Conservation (phyloP, 139 green algal genomes). For the Eudorina sp. region DNA sequence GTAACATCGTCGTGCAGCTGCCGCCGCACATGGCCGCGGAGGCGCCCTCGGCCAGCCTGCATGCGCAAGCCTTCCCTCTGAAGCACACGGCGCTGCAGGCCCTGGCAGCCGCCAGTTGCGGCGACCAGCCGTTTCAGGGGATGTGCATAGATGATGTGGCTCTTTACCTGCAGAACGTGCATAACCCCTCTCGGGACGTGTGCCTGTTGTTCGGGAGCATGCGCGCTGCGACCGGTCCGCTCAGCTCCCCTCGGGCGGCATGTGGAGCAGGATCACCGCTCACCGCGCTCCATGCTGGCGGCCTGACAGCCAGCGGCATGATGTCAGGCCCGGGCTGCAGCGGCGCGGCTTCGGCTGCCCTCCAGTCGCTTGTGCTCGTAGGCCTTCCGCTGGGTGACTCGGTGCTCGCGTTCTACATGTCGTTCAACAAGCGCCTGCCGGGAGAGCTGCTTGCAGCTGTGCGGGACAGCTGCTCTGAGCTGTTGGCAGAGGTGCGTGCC, state of each 20-base stretch:
- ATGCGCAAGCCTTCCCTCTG: slow-evolving; percentile 25
- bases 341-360: background rate
- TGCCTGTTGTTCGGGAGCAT: slow-evolving; percentile 10
- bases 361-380: slow-evolving; percentile 36
- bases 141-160: slow-evolving; percentile 29
- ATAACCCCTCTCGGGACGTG: slow-evolving; percentile 31
- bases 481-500: slow-evolving; percentile 9
- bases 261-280: background rate
- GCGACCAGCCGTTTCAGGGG: too few relatives aligned
- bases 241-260: background rate
- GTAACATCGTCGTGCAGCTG: slow-evolving; percentile 20
- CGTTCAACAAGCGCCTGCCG: slow-evolving; percentile 14
- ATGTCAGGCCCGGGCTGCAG: background rate
- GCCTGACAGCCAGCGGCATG: background rate
- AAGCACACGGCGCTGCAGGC: slow-evolving; percentile 22
- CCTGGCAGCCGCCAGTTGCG: background rate
- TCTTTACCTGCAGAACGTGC: slow-evolving; percentile 12
- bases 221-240: background rate
- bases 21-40: background rate
- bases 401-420: slow-evolving; percentile 20
- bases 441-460: slow-evolving; percentile 20
- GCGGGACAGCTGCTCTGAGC: slow-evolving; percentile 11
- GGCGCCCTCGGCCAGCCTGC: slow-evolving; percentile 11
- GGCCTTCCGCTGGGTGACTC: background rate
- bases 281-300: background rate